Evolutionary conservation across 306 rosid genomes (phyloP).

Genomic region (Quillaja saponaria): DNA sequence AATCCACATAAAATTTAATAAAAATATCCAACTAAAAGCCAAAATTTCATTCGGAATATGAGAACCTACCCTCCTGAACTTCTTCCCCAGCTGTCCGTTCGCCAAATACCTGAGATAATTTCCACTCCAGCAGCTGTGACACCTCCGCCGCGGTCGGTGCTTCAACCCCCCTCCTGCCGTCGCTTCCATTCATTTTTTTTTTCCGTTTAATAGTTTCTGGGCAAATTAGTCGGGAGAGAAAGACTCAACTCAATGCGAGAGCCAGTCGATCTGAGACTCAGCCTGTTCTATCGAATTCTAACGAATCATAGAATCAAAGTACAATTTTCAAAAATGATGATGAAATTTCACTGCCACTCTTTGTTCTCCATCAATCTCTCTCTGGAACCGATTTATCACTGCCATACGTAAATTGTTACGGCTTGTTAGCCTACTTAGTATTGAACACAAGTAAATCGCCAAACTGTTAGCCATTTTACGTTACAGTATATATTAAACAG

Average conservation of each 20-base stretch:
- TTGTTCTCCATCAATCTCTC: too few relatives aligned
- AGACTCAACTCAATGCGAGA: constrained; percentile 37
- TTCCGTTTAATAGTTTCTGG: background rate
- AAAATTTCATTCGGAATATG: too few relatives aligned
- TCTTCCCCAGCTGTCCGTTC: constrained; percentile 66
- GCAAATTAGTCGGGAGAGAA: background rate
- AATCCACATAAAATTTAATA: constrained; percentile 3
- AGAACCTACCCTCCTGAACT: constrained; percentile 57
- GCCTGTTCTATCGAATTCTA: constrained; percentile 28
- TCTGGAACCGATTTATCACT: too few relatives aligned
- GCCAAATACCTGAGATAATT: constrained; percentile 60
- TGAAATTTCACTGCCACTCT: too few relatives aligned
- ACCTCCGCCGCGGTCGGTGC: constrained; percentile 25
- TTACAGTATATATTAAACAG: too few relatives aligned
- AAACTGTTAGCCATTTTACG: too few relatives aligned
- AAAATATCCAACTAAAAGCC: background rate
- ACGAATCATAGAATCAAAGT: constrained; percentile 2
- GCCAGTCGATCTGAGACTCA: constrained; percentile 41
- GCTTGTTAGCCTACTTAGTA: too few relatives aligned
- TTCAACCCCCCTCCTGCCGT: constrained; percentile 39
- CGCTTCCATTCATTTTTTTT: constrained; percentile 4
- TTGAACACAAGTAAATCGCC: too few relatives aligned
- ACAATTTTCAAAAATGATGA: background rate
- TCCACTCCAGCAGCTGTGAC: constrained; percentile 50
- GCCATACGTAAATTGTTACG: too few relatives aligned